Percentiles rank a stretch among this genome's conserved stretches.
Evolutionary conservation across 441 rosid species (phyloP).

Genomic region (Jatropha podagrica): DNA sequence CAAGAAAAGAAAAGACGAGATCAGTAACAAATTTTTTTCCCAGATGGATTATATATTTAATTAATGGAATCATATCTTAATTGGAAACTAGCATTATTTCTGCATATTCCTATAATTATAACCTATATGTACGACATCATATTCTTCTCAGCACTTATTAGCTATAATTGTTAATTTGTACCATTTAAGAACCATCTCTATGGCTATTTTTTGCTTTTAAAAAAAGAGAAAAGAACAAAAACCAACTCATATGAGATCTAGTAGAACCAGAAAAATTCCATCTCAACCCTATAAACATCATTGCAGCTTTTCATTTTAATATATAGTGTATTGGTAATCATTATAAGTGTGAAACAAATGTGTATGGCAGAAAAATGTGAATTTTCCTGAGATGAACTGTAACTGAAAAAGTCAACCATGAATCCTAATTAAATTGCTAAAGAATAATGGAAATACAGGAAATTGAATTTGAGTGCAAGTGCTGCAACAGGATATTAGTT

Average conservation of each 20-base stretch:
- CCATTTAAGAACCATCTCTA: not conserved
- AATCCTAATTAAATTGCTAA: no score
- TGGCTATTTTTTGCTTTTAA: not conserved
- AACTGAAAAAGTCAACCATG: no score
- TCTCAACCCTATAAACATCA: not conserved
- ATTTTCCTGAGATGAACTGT: not conserved
- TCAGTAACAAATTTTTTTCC: not conserved
- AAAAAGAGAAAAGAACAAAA: not conserved
- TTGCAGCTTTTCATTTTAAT: not conserved
- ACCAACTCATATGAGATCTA: not conserved
- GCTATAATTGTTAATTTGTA: not conserved
- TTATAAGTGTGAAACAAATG: not conserved
- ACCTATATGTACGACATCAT: not conserved
- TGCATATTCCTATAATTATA: not conserved
- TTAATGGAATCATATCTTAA: not conserved
- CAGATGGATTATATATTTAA: slow-evolving; percentile 1
- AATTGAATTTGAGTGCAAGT: no score
- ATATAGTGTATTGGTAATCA: slow-evolving; percentile 1
- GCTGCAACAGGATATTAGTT: no score
- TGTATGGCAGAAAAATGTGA: not conserved
- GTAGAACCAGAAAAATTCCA: not conserved
- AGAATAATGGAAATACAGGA: no score
- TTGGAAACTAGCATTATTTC: not conserved
- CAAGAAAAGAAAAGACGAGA: no score
- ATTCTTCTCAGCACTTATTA: not conserved